Evolutionary conservation across 202 grass and related monocot genomes (phyloP), one percentile per base, ranked within the genome.

Genomic region (Schoenoplectus tabernaemontani): DNA sequence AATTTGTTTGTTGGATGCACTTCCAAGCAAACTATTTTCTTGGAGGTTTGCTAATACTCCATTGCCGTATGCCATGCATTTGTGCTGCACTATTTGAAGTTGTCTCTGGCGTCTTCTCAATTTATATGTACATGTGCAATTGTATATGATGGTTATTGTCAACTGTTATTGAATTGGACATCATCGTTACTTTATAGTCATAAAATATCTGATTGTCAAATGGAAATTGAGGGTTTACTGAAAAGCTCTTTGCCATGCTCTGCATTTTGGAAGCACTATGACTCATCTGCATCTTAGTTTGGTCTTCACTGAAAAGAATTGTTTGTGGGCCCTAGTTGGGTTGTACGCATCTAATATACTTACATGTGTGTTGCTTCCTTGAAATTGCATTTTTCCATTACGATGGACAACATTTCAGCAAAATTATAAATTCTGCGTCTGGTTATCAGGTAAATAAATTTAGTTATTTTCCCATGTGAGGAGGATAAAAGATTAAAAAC

Each of bases 31-130:
- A 78, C 78, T 73, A 68, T 89, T 82, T 85, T 87, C 87, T 61
- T 97, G 93, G 93, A 87, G 83, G 77, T 72, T 90, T 84, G 93
- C 93, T 58, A 91, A 91, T 59, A 97, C 89, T 69, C 89, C 91
- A 51, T 82, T 71, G 51, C 83, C 76, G 0, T 41, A 16, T 28
- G 38, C 10, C n/a, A 24, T 78, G 0, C 36, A n/a, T 4, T 60
- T 78, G 30, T 78, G 15, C 9, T 78, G 34, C 61, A 60, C 30
- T 26, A 0, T 61, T 2, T 39, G 56, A 28, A 61, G 4, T 64
- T 48, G 23, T 47, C 43, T n/a, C 13, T 34, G 12, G 16, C 11
- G 16, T 48, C 28, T 32, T 64, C 28, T 80, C 60, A 30, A 30
- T 28, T 79, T 48, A 44, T 64, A 47, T 46, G 13, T 63, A 64